These are phyloP conservation scores for Thielaviopsis euricoi DNA, from an alignment of 2,329 filamentous ascomycete genomes.

Conservation along the genomic window DNA sequence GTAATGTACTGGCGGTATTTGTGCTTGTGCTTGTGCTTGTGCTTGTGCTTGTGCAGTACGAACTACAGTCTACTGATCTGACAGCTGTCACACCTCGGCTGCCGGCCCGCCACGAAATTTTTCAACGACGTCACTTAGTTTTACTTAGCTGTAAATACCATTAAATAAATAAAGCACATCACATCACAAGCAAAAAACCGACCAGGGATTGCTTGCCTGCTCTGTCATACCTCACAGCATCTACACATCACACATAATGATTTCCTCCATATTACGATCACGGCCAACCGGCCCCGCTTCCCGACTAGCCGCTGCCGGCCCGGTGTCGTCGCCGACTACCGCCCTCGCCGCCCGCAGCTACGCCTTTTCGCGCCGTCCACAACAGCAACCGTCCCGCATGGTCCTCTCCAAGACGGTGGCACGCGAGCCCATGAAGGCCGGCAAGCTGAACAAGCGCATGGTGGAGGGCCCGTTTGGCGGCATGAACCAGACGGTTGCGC, in stretches of 20 bases:
- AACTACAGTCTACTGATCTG: too few species aligned
- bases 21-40: too few species aligned
- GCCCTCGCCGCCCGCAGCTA: constrained; percentile 2
- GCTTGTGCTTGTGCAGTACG: too few species aligned
- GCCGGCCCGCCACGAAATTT: neutral
- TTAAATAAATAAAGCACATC: neutral
- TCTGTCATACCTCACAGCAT: neutral
- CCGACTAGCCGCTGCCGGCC: neutral
- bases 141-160: neutral
- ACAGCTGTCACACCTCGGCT: neutral
- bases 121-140: constrained; percentile 6
- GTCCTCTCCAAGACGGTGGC: constrained; percentile 38
- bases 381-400: constrained; percentile 34
- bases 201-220: too few species aligned
- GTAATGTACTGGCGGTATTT: too few species aligned
- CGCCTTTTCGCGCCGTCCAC: neutral
- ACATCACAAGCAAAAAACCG: too few species aligned
- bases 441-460: constrained; percentile 22
- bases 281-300: neutral
- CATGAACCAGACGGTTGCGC: constrained; percentile 38
- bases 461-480: constrained; percentile 34
- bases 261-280: neutral
- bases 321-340: neutral
- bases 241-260: neutral
- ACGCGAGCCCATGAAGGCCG: constrained; percentile 22